phyloP scores from a whole-genome alignment of 768 basidiomycete genomes.

The Tricholoma bakamatsutake region DNA sequence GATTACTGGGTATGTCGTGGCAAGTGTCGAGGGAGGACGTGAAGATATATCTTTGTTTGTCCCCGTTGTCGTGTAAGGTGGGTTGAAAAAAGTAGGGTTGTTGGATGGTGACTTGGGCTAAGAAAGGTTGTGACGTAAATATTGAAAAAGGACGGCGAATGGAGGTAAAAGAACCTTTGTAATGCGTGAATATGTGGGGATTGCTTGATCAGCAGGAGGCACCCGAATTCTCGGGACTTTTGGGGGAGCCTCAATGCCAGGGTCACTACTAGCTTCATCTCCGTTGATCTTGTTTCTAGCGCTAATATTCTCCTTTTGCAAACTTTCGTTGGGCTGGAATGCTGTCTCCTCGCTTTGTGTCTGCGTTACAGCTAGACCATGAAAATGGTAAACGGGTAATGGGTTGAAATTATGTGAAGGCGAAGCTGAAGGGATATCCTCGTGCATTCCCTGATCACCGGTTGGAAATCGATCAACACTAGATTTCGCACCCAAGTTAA shows the following conservation, averaged over 20 bases:
- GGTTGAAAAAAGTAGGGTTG: conserved; percentile 30
- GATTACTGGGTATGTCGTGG: conserved; percentile 11
- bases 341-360: conserved; percentile 35
- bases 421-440: conserved; percentile 35
- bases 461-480: conserved; percentile 12
- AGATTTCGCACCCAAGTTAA: conserved; percentile 10
- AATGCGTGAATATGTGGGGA: conserved; percentile 13
- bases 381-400: conserved; percentile 48
- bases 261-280: conserved; percentile 3
- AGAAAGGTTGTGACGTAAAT: conserved; percentile 9
- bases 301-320: conserved; percentile 49
- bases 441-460: conserved; percentile 18
- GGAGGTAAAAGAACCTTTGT: conserved; percentile 19
- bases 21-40: conserved; percentile 12
- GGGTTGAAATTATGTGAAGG: conserved; percentile 27
- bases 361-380: conserved; percentile 51
- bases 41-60: conserved; percentile 11
- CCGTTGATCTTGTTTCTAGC: conserved; percentile 1
- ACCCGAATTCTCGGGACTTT: conserved; percentile 18
- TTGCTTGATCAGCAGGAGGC: conserved; percentile 21
- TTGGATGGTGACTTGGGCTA: conserved; percentile 20
- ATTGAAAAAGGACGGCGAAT: conserved; percentile 12
- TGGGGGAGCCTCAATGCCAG: conserved; percentile 17
- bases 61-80: conserved; percentile 17
- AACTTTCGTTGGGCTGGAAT: conserved; percentile 31